Evolutionary conservation across 495 filamentous ascomycete species (phyloP).

Genomic region (Hypoxylon perforatum): DNA sequence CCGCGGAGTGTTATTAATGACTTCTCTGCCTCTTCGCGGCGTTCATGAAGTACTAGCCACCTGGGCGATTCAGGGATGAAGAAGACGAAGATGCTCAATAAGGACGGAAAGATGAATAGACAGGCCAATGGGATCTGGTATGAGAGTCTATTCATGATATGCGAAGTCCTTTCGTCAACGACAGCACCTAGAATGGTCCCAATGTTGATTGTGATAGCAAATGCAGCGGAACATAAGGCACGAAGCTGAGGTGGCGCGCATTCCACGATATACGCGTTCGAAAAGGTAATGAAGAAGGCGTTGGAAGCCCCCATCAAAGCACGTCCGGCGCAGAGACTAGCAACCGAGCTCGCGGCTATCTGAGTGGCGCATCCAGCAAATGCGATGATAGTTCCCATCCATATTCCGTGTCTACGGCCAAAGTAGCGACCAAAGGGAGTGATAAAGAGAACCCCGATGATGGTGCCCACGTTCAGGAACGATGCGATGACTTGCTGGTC

Average conservation of each 20-base stretch:
- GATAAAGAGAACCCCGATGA: conserved; percentile 49
- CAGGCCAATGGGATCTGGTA: conserved; percentile 63
- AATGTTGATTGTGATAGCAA: conserved; percentile 57
- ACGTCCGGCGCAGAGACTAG: conserved; percentile 55
- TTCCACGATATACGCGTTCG: conserved; percentile 58
- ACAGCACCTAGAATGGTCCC: conserved; percentile 61
- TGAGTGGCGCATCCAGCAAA: conserved; percentile 53
- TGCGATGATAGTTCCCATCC: conserved; percentile 50
- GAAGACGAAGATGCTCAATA: conserved; percentile 54
- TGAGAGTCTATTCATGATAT: conserved; percentile 48
- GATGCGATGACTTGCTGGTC: conserved; percentile 46
- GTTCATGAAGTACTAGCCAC: conserved; percentile 46
- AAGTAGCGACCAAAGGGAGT: conserved; percentile 51
- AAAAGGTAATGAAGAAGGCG: conserved; percentile 61
- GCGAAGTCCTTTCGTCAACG: conserved; percentile 60
- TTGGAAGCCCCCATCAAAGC: conserved; percentile 58
- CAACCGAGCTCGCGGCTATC: conserved; percentile 51
- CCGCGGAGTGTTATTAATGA: conserved; percentile 37
- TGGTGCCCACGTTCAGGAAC: conserved; percentile 46
- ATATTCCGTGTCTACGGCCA: conserved; percentile 53
- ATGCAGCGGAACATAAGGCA: conserved; percentile 54
- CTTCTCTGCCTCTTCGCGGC: conserved; percentile 32
- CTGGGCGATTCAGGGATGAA: conserved; percentile 64
- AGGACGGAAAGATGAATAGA: conserved; percentile 58
- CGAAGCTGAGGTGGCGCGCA: conserved; percentile 52